phyloP scores from a whole-genome alignment of 129 eudicot species.

The Lonicera japonica region DNA sequence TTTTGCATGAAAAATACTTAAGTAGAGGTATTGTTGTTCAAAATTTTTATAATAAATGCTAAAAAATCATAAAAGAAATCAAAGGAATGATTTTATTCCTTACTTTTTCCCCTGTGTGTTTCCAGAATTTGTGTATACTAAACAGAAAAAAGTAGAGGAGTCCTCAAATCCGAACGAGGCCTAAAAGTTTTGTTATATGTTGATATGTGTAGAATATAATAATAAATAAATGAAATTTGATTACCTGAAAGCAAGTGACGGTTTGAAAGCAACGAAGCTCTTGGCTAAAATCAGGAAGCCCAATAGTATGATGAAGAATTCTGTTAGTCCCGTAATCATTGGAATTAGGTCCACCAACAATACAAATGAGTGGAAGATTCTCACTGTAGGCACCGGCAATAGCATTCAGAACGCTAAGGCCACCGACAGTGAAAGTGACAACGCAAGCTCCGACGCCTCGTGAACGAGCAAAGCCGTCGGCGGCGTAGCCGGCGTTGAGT shows the following conservation, averaged over 20 bases:
- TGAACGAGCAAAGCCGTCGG: constrained; percentile 39
- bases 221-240: too few species aligned
- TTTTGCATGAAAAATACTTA: too few species aligned
- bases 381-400: constrained; percentile 47
- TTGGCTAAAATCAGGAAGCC: constrained; percentile 37
- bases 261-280: constrained; percentile 39
- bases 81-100: too few species aligned
- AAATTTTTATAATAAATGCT: too few species aligned
- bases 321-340: constrained; percentile 41
- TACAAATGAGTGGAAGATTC: constrained; percentile 39
- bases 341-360: constrained; percentile 40
- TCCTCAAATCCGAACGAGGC: too few species aligned
- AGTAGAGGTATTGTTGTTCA: too few species aligned
- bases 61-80: background rate
- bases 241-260: constrained; percentile 39
- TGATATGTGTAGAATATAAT: too few species aligned
- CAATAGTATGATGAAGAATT: constrained; percentile 40
- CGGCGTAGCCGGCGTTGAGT: constrained; percentile 46
- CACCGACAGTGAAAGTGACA: constrained; percentile 44
- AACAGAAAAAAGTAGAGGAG: too few species aligned
- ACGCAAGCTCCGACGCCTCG: constrained; percentile 45
- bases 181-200: too few species aligned
- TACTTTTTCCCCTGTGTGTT: too few species aligned
- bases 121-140: too few species aligned
- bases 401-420: constrained; percentile 37